Evolutionary conservation across 1,284 basidiomycete species (phyloP).

Genomic region (Butyriboletus appendiculatus): DNA sequence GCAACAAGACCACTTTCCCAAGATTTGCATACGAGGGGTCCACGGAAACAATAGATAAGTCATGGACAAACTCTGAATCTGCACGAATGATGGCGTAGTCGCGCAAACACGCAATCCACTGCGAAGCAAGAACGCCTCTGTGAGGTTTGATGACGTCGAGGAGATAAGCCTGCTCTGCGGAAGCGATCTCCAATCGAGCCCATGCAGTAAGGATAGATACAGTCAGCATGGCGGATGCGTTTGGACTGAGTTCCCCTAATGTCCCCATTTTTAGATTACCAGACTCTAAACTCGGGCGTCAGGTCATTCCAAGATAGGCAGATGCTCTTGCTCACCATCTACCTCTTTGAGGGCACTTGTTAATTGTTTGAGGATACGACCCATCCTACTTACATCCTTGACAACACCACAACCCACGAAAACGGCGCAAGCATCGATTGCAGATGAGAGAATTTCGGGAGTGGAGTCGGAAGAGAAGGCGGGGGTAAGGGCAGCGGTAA

Average conservation of each 20-base stretch:
- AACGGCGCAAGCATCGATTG: constrained; percentile 91
- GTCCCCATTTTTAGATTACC: constrained; percentile 88
- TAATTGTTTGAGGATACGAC: constrained; percentile 89
- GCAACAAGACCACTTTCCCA: constrained; percentile 87
- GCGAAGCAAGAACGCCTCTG: constrained; percentile 67
- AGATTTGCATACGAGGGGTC: constrained; percentile 87
- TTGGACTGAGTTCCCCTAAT: constrained; percentile 85
- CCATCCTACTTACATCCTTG: constrained; percentile 89
- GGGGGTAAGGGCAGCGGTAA: constrained; percentile 97
- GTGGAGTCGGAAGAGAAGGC: constrained; percentile 95
- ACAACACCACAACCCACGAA: constrained; percentile 97
- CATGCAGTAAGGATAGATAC: constrained; percentile 94
- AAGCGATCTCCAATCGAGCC: constrained; percentile 91
- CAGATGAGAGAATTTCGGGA: constrained; percentile 92
- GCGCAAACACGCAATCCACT: constrained; percentile 89
- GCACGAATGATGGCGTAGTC: constrained; percentile 92
- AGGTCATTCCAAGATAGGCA: constrained; percentile 2
- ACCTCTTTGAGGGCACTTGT: constrained; percentile 90
- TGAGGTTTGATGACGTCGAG: constrained; percentile 85
- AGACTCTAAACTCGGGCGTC: constrained; percentile 53
- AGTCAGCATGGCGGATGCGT: constrained; percentile 93
- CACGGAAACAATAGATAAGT: constrained; percentile 65
- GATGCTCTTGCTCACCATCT: constrained; percentile 54
- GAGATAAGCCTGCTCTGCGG: constrained; percentile 75
- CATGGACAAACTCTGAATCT: constrained; percentile 83